Evolutionary conservation across 352 stramenopile genomes (phyloP).

Genomic region (Pseudoperonospora humuli): DNA sequence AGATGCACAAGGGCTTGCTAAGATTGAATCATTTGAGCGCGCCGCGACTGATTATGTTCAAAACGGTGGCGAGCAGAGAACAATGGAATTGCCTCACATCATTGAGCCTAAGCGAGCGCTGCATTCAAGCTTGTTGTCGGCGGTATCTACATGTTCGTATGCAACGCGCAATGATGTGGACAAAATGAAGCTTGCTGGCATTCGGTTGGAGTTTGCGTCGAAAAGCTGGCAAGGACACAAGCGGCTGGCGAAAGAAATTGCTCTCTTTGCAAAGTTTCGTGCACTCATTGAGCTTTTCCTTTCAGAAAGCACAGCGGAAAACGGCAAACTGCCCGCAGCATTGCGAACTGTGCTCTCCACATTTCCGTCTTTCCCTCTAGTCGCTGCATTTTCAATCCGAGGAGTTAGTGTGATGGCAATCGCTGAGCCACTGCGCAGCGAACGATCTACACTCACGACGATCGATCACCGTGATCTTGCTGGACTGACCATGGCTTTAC

Average conservation of each 20-base stretch:
- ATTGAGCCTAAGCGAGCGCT: background rate
- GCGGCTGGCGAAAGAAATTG: conserved; percentile 43
- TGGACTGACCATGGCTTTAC: conserved; percentile 33
- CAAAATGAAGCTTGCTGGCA: conserved; percentile 43
- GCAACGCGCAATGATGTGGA: conserved; percentile 32
- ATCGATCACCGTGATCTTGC: conserved; percentile 52
- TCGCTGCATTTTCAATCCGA: conserved; percentile 53
- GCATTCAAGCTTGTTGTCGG: conserved; percentile 16
- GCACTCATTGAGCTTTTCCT: conserved; percentile 45
- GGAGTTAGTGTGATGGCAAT: conserved; percentile 47
- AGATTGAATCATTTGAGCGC: conserved; percentile 22
- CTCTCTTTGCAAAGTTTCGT: conserved; percentile 42
- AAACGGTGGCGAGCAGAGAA: conserved; percentile 14
- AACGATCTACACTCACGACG: conserved; percentile 30
- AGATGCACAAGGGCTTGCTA: conserved; percentile 17
- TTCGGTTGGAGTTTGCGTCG: conserved; percentile 55
- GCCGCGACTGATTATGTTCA: conserved; percentile 25
- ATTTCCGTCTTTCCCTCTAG: conserved; percentile 44
- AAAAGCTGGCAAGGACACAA: conserved; percentile 70
- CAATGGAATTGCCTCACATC: conserved; percentile 7
- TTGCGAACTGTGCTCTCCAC: conserved; percentile 26
- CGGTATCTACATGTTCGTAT: conserved; percentile 21
- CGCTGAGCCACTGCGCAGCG: conserved; percentile 30
- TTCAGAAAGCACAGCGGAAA: conserved; percentile 23
- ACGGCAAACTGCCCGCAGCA: conserved; percentile 7